These are phyloP conservation scores for Diaporthe sp. DNA, from an alignment of 2,329 filamentous ascomycete genomes.

Conservation along the genomic window DNA sequence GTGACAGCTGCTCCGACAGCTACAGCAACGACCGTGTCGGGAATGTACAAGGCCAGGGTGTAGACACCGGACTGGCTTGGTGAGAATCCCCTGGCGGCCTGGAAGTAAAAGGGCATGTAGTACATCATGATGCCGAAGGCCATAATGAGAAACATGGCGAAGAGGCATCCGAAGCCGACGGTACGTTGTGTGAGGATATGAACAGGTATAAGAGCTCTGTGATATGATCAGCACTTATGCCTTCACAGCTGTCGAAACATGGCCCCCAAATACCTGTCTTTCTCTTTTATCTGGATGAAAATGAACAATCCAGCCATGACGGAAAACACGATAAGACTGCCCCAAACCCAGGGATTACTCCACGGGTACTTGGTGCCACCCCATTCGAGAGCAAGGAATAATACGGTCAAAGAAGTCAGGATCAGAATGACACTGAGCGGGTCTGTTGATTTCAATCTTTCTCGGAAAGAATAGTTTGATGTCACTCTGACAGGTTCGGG, in stretches of 20 bases:
- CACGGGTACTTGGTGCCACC: background rate
- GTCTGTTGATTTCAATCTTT: constrained; percentile 3
- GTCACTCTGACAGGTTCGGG: constrained; percentile 5
- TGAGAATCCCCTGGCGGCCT: constrained; percentile 3
- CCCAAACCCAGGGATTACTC: background rate
- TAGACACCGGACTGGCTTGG: background rate
- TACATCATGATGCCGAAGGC: background rate
- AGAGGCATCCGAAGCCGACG: constrained; percentile 10
- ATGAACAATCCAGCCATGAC: background rate
- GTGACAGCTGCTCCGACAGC: background rate
- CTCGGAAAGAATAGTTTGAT: background rate
- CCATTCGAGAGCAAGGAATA: constrained; percentile 13
- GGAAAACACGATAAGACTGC: background rate
- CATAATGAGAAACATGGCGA: background rate
- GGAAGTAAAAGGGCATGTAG: constrained; percentile 18
- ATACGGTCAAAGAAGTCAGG: background rate
- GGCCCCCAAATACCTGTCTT: background rate
- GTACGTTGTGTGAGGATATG: constrained; percentile 11
- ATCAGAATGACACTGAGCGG: background rate
- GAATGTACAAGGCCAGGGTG: background rate
- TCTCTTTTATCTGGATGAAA: constrained; percentile 11
- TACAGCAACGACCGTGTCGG: background rate
- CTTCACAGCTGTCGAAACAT: background rate
- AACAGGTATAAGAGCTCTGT: constrained; percentile 6
- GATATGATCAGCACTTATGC: background rate